phyloP scores from a whole-genome alignment of 2,329 filamentous ascomycete genomes.

The Elsinoe necatrix region DNA sequence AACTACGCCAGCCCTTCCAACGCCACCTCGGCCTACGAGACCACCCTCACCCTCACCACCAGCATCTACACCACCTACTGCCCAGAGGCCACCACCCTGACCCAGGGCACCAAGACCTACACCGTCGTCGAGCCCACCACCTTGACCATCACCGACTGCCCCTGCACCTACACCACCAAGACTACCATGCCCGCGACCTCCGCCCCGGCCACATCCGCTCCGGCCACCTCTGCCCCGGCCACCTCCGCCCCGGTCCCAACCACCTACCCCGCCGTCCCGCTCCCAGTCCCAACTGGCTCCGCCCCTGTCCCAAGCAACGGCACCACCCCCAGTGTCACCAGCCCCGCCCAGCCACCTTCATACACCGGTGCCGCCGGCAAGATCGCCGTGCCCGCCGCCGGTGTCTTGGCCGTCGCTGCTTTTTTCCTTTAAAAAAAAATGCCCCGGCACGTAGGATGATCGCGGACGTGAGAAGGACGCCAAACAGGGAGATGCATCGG shows the following conservation, averaged over 20 bases:
- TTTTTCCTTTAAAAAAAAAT: conserved; percentile 15
- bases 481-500: too few species aligned
- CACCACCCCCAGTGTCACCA: conserved; percentile 17
- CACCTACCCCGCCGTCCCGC: conserved; percentile 1
- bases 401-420: conserved; percentile 39
- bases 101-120: conserved; percentile 23
- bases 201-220: not conserved
- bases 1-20: conserved; percentile 28
- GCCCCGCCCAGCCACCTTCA: conserved; percentile 26
- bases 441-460: too few species aligned
- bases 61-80: conserved; percentile 28
- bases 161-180: conserved; percentile 41
- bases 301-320: conserved; percentile 17
- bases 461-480: too few species aligned
- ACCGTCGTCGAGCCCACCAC: conserved; percentile 22
- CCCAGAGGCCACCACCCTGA: conserved; percentile 25
- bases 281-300: conserved; percentile 17
- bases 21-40: conserved; percentile 17
- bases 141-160: conserved; percentile 25
- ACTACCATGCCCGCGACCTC: conserved; percentile 33
- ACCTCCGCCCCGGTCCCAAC: conserved; percentile 11
- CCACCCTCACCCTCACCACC: conserved; percentile 27
- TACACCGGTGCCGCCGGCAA: conserved; percentile 47
- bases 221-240: conserved; percentile 8
- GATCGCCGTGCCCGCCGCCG: conserved; percentile 34